Conservation (phyloP, 768 basidiomycete genomes). For the Crepidotus variabilis region DNA sequence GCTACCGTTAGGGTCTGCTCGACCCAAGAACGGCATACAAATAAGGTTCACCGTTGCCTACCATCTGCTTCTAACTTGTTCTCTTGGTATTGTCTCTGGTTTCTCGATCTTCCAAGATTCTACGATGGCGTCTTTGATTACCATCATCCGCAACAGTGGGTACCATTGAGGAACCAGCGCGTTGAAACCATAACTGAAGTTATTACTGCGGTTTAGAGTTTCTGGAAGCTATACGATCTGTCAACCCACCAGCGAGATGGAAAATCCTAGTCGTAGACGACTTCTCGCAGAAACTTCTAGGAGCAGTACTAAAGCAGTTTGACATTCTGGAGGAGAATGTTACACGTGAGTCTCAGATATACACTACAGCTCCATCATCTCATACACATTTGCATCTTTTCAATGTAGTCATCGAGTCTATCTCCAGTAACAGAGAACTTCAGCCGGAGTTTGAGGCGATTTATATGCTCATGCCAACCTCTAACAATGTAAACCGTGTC, state of each 20-base stretch:
- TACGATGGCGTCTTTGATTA: conserved; percentile 39
- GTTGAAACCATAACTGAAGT: neutral
- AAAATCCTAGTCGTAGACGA: conserved; percentile 98
- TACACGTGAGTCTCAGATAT: conserved; percentile 61
- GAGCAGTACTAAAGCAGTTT: conserved; percentile 85
- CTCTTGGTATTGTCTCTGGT: neutral
- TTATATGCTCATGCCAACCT: conserved; percentile 93
- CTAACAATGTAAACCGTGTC: conserved; percentile 88
- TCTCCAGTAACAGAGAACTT: conserved; percentile 77
- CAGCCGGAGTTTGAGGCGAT: conserved; percentile 87
- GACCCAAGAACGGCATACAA: neutral
- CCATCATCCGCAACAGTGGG: conserved; percentile 41
- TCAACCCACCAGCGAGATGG: conserved; percentile 86
- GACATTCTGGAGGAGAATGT: conserved; percentile 97
- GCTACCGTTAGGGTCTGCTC: neutral
- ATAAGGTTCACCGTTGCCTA: neutral
- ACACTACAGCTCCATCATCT: neutral
- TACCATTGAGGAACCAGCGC: neutral
- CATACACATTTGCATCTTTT: conserved; percentile 4
- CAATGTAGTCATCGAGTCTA: conserved; percentile 81
- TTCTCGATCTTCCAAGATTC: conserved; percentile 2
- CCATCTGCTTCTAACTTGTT: neutral
- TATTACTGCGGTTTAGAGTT: conserved; percentile 52
- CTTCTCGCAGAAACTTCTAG: conserved; percentile 78
- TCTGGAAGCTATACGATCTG: conserved; percentile 82